Conservation (phyloP, 768 basidiomycete genomes). For the Epithele typhae region DNA sequence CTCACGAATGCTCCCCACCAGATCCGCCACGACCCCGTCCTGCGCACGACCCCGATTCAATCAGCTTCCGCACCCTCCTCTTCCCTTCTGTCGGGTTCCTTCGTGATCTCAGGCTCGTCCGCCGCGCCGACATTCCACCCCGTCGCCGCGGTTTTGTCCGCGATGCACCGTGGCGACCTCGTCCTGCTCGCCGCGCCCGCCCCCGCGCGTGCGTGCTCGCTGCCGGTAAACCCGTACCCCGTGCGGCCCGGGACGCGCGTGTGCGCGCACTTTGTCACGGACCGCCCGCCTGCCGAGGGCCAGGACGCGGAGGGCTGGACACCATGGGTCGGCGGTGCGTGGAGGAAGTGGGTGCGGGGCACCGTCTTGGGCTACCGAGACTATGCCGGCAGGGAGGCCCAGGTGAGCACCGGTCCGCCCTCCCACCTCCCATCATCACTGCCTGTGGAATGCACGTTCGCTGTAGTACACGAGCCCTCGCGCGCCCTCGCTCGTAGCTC, state of each 20-base stretch:
- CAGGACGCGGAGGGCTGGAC: conserved; percentile 36
- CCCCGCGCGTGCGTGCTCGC: conserved; percentile 31
- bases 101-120: conserved; percentile 37
- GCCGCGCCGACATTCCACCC: conserved; percentile 33
- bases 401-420: too few species aligned
- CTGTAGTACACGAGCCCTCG: too few species aligned
- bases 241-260: conserved; percentile 40
- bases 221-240: conserved; percentile 65
- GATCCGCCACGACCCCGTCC: conserved; percentile 34
- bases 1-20: conserved; percentile 6
- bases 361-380: conserved; percentile 56
- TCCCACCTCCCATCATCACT: too few species aligned
- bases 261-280: conserved; percentile 52
- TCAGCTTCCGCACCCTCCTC: neutral
- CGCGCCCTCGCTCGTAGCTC: too few species aligned
- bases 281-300: conserved; percentile 28
- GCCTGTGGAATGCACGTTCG: too few species aligned
- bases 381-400: conserved; percentile 50
- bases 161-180: conserved; percentile 57
- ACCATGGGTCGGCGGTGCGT: conserved; percentile 50
- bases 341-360: conserved; percentile 50
- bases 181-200: conserved; percentile 35
- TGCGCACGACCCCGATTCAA: conserved; percentile 10
- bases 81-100: conserved; percentile 34
- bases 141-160: conserved; percentile 44